Base-by-base conservation (phyloP, 2,329 filamentous ascomycete species). In the Paramyrothecium sp. region DNA sequence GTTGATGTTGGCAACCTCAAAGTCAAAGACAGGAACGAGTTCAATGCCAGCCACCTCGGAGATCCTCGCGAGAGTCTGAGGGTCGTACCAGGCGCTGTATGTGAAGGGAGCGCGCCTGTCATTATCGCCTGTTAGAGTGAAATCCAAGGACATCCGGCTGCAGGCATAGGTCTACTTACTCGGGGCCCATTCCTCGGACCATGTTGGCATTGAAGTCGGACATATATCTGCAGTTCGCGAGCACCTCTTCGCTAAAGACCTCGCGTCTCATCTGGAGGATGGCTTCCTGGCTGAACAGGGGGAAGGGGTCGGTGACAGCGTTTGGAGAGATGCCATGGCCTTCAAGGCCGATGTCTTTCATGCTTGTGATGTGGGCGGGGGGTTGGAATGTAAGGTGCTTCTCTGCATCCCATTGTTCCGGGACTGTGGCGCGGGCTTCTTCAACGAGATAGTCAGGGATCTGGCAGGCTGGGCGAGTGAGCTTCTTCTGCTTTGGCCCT, bases 301-400 rank as follows among this genome's bases (percentile, higher is more conserved):
- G 77, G 68, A 89, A 89, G 0, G 86, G 85, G 57, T 88, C 82
- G 0, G 86, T 87, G 54, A 88, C 85, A 13, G 85, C 87, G 52
- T 85, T 75, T 1, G 80, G 79, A 2, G 87, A 89, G 23, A 89
- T 78, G 4, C 86, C 87, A 53, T 74, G 76, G 56, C 78, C 76
- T 38, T 83, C 76, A 46, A 83, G 81, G 2, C 82, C 84, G 54
- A 89, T 75, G 33, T 89, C 86, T 63, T 81, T 77, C 86, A 89
- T 89, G 19, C 77, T 82, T 63, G 84, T 72, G 49, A 83, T 72
- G 60, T 81, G 78, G 16, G 78, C 73, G 12, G 81, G 78, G 16
- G 78, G 67, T 54, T 78, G 73, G 68, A 80, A 86, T 22, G 71
- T 71, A 19, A 89, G 69, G 65, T 89, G 86, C 66, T 78, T 81